A percentile compares a stretch with the other conserved stretches of the same genome.
Conservation (phyloP, 2,329 filamentous ascomycete genomes). For the Phialophora verrucosa region DNA sequence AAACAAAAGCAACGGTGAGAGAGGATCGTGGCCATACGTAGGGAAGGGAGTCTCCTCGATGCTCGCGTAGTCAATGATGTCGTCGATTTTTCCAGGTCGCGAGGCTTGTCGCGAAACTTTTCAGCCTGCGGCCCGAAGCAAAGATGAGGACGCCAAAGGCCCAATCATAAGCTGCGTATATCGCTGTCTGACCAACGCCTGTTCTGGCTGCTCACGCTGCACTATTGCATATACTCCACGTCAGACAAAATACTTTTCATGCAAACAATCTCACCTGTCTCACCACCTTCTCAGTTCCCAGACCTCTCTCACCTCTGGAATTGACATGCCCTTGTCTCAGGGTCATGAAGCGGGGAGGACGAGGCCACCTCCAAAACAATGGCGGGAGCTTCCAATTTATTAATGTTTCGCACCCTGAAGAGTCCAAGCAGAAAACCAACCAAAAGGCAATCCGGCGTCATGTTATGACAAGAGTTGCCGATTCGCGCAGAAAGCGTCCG, state of each 20-base stretch:
- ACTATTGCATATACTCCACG: no score
- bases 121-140: neutral
- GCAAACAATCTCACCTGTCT: neutral
- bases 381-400: conserved; percentile 9
- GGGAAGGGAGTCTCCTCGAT: neutral
- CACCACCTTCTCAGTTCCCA: neutral
- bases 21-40: conserved; percentile 5
- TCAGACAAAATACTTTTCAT: neutral
- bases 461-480: conserved; percentile 25
- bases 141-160: neutral
- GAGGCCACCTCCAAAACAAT: neutral
- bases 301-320: neutral
- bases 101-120: conserved; percentile 13
- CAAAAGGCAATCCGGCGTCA: conserved; percentile 22
- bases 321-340: neutral
- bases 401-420: conserved; percentile 18
- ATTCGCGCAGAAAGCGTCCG: conserved; percentile 21
- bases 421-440: conserved; percentile 14
- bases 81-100: conserved; percentile 24
- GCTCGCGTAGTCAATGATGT: conserved; percentile 27
- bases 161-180: neutral
- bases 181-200: neutral
- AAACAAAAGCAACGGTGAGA: neutral
- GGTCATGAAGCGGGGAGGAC: neutral
- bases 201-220: no score